A percentile compares a stretch with the other conserved stretches of the same genome.
phyloP scores from a whole-genome alignment of 495 filamentous ascomycete species.

The Entonaema liquescens region DNA sequence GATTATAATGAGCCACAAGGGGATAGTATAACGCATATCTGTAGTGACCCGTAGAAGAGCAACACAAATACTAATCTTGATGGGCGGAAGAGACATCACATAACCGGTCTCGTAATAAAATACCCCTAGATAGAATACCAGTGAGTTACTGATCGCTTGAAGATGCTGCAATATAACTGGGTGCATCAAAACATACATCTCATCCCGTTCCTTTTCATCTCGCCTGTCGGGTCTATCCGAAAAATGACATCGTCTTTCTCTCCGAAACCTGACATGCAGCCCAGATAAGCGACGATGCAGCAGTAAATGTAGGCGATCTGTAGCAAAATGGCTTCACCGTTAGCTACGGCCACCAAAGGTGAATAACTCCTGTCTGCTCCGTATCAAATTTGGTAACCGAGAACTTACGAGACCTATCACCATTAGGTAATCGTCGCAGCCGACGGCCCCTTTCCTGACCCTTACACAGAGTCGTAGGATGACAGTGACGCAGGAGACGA shows the following conservation, averaged over 20 bases:
- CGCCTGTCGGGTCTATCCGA: neutral
- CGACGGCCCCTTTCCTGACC: slow-evolving; percentile 17
- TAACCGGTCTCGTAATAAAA: slow-evolving; percentile 25
- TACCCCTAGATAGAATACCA: slow-evolving; percentile 7
- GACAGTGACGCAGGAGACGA: slow-evolving; percentile 4
- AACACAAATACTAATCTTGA: slow-evolving; percentile 34
- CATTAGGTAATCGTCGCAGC: slow-evolving; percentile 29
- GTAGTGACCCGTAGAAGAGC: slow-evolving; percentile 32
- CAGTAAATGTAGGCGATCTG: slow-evolving; percentile 16
- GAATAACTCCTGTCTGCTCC: neutral
- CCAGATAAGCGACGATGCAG: neutral
- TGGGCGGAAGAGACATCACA: slow-evolving; percentile 8
- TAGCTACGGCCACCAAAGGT: neutral
- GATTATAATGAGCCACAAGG: slow-evolving; percentile 24
- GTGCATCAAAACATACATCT: slow-evolving; percentile 21
- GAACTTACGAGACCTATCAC: slow-evolving; percentile 22
- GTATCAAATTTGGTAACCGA: too few relatives aligned
- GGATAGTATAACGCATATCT: slow-evolving; percentile 24
- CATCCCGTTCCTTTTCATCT: neutral
- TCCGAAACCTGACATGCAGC: slow-evolving; percentile 25
- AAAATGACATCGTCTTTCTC: slow-evolving; percentile 14
- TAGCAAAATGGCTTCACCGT: neutral
- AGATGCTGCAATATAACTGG: neutral
- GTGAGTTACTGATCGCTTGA: neutral
- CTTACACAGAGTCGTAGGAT: slow-evolving; percentile 18